Percentiles rank a stretch among this genome's conserved stretches.
These are phyloP conservation scores for Collybia mongolica DNA, from an alignment of 768 basidiomycete species.

Conservation along the genomic window DNA sequence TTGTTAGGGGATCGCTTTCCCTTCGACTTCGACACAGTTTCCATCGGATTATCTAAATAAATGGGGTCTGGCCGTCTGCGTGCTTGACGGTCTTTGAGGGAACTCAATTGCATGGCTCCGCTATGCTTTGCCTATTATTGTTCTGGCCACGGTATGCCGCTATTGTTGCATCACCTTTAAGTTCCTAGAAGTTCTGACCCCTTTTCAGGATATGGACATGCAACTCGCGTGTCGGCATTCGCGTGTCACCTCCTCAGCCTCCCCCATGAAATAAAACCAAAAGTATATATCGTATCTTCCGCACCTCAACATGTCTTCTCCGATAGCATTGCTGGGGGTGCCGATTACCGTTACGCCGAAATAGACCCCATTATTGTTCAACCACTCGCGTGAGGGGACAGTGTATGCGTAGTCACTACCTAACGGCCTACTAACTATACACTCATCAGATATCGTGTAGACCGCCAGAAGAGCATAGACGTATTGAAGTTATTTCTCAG, in stretches of 20 bases:
- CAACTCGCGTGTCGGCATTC: constrained; percentile 79
- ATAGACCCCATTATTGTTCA: constrained; percentile 83
- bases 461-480: constrained; percentile 66
- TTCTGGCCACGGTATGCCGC: constrained; percentile 64
- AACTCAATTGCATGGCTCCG: constrained; percentile 15
- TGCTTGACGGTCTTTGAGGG: no score
- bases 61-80: no score
- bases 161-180: background rate
- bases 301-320: constrained; percentile 72
- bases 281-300: constrained; percentile 67
- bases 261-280: constrained; percentile 34
- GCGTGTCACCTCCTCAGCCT: constrained; percentile 56
- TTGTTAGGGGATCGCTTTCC: background rate
- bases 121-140: constrained; percentile 66
- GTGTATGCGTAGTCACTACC: background rate
- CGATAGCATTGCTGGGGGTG: constrained; percentile 61
- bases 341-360: constrained; percentile 64
- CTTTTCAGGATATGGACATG: constrained; percentile 75
- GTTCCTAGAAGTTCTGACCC: background rate
- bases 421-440: no score
- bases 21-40: background rate
- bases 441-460: constrained; percentile 60
- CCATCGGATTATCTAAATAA: no score
- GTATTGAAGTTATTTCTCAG: constrained; percentile 58
- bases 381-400: constrained; percentile 63